Evolutionary conservation across 768 basidiomycete species (phyloP).

Genomic region (Auricularia sp.): DNA sequence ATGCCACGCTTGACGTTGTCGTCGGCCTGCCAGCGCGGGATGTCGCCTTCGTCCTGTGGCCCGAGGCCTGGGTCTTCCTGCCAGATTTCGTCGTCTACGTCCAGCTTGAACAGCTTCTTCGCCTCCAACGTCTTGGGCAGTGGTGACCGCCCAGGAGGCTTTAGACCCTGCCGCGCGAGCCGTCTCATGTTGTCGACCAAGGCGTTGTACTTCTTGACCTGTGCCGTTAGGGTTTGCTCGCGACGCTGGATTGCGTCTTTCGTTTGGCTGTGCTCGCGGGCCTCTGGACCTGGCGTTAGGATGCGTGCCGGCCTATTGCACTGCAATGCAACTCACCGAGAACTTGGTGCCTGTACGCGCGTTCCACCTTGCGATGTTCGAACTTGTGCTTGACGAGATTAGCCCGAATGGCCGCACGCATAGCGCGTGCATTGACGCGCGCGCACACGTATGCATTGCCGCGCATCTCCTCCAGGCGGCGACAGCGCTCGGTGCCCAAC

Average conservation of each 20-base stretch:
- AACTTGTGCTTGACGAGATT: neutral
- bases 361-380: neutral
- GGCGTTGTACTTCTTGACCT: neutral
- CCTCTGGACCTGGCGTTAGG: neutral
- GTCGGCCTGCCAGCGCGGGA: neutral
- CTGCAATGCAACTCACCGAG: neutral
- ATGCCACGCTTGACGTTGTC: neutral
- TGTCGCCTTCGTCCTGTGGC: neutral
- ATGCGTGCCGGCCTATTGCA: no score
- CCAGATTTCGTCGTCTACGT: constrained; percentile 1
- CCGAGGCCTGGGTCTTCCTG: neutral
- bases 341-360: neutral
- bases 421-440: neutral
- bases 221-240: neutral
- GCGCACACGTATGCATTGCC: neutral
- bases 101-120: neutral
- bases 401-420: neutral
- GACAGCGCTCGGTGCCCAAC: neutral
- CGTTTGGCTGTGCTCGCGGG: neutral
- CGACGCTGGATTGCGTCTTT: neutral
- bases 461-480: neutral
- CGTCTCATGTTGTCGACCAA: neutral
- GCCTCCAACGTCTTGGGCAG: neutral
- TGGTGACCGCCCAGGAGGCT: neutral
- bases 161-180: neutral